Evolutionary conservation across 192 early-diverging fungal genomes (phyloP).

Genomic region (Geranomyces michiganensis): DNA sequence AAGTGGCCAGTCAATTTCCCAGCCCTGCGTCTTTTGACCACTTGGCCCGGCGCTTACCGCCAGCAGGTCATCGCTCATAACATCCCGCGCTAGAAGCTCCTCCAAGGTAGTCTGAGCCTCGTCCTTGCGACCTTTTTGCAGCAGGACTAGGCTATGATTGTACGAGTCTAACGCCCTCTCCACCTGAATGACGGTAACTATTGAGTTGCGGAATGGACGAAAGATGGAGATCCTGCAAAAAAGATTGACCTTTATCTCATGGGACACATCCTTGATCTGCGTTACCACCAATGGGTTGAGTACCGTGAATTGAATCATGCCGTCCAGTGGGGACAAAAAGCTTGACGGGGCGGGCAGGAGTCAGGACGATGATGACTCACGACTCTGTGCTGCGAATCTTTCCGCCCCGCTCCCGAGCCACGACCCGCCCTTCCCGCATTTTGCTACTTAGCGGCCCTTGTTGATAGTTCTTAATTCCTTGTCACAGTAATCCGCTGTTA

Average conservation of each 20-base stretch:
- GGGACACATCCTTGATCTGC: background rate
- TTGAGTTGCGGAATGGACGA: background rate
- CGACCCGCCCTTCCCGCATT: too few species aligned
- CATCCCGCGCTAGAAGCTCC: constrained; percentile 13
- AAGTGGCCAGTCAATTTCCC: constrained; percentile 1
- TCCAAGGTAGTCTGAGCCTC: constrained; percentile 22
- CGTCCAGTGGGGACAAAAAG: too few species aligned
- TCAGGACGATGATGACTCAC: too few species aligned
- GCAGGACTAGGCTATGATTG: constrained; percentile 6
- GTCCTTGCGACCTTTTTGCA: background rate
- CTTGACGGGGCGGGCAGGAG: too few species aligned
- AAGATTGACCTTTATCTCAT: background rate
- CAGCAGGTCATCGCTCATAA: constrained; percentile 14
- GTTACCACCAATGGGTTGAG: background rate
- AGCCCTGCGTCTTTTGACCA: background rate
- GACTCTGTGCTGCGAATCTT: too few species aligned
- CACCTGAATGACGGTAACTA: constrained; percentile 8
- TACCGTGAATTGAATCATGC: constrained; percentile 13
- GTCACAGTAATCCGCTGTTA: too few species aligned
- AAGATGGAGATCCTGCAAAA: background rate
- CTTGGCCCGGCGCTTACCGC: background rate
- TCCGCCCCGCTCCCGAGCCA: too few species aligned
- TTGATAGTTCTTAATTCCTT: too few species aligned
- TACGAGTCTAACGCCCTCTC: constrained; percentile 30
- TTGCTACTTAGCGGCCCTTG: too few species aligned